Evolutionary conservation across 2,329 filamentous ascomycete species (phyloP).

Genomic region (Colletotrichum sp.): DNA sequence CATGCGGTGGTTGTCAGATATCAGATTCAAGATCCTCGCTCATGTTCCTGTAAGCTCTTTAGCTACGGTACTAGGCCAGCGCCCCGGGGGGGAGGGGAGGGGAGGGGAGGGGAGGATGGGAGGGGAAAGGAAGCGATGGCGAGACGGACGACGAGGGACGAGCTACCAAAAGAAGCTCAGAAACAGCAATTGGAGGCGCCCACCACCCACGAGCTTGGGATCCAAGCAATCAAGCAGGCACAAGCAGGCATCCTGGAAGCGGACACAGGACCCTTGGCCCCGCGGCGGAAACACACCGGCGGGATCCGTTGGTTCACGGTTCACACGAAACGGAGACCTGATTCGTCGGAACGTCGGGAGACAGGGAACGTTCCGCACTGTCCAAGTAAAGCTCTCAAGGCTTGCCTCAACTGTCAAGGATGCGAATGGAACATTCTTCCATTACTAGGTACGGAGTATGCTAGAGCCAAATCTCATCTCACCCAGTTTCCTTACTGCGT

Average conservation of each 20-base stretch:
- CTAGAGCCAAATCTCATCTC: background rate
- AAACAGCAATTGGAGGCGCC: conserved; percentile 12
- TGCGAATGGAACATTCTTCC: background rate
- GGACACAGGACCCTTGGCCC: background rate
- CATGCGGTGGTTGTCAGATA: conserved; percentile 8
- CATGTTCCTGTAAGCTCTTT: background rate
- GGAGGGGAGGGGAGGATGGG: background rate
- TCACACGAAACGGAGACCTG: background rate
- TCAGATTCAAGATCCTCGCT: background rate
- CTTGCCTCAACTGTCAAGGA: background rate
- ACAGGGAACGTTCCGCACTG: background rate
- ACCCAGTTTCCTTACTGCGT: no score
- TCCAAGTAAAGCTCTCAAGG: background rate
- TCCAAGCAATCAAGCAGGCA: background rate
- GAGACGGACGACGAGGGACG: background rate
- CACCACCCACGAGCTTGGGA: background rate
- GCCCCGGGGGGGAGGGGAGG: background rate
- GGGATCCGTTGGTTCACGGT: background rate
- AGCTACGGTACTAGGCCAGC: background rate
- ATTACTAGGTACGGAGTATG: background rate
- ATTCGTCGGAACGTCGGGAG: background rate
- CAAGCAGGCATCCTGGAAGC: background rate
- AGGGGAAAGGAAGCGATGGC: background rate
- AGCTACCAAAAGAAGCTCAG: background rate
- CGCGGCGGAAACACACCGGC: background rate